phyloP scores from a whole-genome alignment of 768 basidiomycete species.

The Thelephora aurantiotincta region DNA sequence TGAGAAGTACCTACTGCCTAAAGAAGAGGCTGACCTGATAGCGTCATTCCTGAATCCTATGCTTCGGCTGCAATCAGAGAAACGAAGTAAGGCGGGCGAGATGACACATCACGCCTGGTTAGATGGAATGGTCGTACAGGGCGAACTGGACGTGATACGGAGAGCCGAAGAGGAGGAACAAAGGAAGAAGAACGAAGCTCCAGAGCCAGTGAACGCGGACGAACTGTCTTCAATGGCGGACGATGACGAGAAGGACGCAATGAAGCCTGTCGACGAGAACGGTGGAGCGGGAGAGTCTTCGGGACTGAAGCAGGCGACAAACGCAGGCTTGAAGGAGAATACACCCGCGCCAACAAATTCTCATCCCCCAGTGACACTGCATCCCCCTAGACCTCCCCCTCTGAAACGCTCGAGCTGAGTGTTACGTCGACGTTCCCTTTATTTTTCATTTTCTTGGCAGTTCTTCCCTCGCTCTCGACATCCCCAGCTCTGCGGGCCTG shows the following conservation, averaged over 20 bases:
- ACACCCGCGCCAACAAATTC: conserved; percentile 8
- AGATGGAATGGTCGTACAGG: conserved; percentile 72
- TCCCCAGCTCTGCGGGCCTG: background rate
- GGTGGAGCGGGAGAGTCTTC: conserved; percentile 8
- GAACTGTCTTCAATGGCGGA: conserved; percentile 5
- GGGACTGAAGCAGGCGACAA: conserved; percentile 12
- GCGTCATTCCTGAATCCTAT: conserved; percentile 77
- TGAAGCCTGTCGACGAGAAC: conserved; percentile 69
- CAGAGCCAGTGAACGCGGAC: conserved; percentile 21
- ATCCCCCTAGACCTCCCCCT: background rate
- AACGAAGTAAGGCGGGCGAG: conserved; percentile 79
- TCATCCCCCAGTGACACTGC: background rate
- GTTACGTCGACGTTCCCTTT: background rate
- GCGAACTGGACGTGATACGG: conserved; percentile 74
- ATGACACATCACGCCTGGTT: conserved; percentile 82
- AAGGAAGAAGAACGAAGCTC: conserved; percentile 18
- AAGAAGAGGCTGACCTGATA: conserved; percentile 67
- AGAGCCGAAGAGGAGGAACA: conserved; percentile 44
- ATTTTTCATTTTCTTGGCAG: conserved; percentile 1
- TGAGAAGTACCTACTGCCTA: conserved; percentile 93
- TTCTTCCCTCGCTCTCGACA: conserved; percentile 1
- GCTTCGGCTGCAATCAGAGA: conserved; percentile 80
- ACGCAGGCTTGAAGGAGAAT: conserved; percentile 10
- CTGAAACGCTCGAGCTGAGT: background rate
- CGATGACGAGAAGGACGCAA: conserved; percentile 32